phyloP scores from a whole-genome alignment of 2,329 filamentous ascomycete genomes.

The Aspergillus sp. region DNA sequence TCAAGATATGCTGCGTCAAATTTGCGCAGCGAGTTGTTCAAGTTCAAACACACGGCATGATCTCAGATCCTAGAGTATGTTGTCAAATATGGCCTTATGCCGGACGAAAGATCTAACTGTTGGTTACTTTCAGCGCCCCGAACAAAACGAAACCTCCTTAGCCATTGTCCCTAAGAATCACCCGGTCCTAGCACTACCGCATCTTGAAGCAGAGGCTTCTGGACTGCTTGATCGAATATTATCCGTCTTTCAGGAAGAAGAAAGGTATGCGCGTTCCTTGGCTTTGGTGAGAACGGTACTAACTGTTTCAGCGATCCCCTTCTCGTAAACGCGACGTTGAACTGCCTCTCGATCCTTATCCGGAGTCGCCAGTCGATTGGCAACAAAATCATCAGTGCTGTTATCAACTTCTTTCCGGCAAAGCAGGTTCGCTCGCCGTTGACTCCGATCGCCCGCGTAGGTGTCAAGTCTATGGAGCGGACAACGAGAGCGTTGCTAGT shows the following conservation, averaged over 20 bases:
- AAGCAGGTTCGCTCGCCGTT: constrained; percentile 69
- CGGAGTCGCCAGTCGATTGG: constrained; percentile 72
- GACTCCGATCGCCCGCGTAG: constrained; percentile 69
- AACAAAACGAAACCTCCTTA: constrained; percentile 76
- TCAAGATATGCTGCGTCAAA: constrained; percentile 93
- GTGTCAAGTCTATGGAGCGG: constrained; percentile 89
- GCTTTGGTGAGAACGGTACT: neutral
- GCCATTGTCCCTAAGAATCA: constrained; percentile 79
- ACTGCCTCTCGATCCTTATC: constrained; percentile 74
- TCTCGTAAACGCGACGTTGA: constrained; percentile 82
- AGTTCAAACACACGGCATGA: constrained; percentile 77
- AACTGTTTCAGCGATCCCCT: constrained; percentile 62
- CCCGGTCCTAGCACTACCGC: constrained; percentile 65
- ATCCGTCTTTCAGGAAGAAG: constrained; percentile 74
- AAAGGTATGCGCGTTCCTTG: constrained; percentile 48
- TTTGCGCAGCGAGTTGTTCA: constrained; percentile 91
- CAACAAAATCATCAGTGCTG: constrained; percentile 73
- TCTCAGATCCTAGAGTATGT: constrained; percentile 72
- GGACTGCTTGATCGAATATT: constrained; percentile 85
- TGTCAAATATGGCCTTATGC: constrained; percentile 1
- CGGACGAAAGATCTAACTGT: constrained; percentile 1
- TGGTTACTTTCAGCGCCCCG: constrained; percentile 48
- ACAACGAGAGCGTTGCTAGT: constrained; percentile 77
- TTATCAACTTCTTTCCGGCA: constrained; percentile 87
- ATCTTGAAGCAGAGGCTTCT: constrained; percentile 84